Base-by-base conservation (phyloP, 805 yeast species). In the Dipodascus geniculatus region DNA sequence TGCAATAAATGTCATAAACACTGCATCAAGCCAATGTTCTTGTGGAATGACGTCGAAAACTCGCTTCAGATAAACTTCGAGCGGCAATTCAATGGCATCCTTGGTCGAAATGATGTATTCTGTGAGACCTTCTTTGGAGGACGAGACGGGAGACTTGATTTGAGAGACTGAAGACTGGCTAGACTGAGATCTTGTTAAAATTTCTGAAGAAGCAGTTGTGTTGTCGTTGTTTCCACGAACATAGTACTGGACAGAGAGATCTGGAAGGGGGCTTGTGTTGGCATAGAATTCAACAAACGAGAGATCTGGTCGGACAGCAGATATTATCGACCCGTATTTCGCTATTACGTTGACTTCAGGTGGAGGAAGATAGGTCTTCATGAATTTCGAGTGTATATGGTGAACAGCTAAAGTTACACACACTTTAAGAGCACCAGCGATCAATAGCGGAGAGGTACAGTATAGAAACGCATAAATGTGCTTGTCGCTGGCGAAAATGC, bases 401-500 rank as follows among this genome's bases (percentile, higher is more conserved):
- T 38, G 44, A n/a, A 38, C 44, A 38, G 44, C 44, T 48, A 85
- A 64, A 16, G 80, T 68, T 1, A 79, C 75, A 35, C 81, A 75
- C 8, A 81, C 83, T 55, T 78, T 80, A 61, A 87, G 68, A 0
- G 88, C 82, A 1, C 76, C 71, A 20, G 82, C 67, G 53, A 82
- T 74, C 6, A 89, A 77, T 22, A 74, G 74, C 28, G 84, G 67
- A 6, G 84, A 78, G 16, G 82, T 81, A 16, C 83, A 74, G 53
- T 76, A 76, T 49, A 87, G 63, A 57, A 89, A 68, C 48, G 72
- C 71, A 55, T 74, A 79, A 53, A 89, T 73, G 38, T 82, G 72
- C 51, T 82, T 83, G 19, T 78, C 68, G 20, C 88, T 81, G n/a
- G 81, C 71, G 65, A 86, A 89, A 22, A 86, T 73, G 51, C 77